A percentile compares a stretch with the other conserved stretches of the same genome.
Evolutionary conservation across 345 rosid species (phyloP).

Genomic region (Salix exigua): DNA sequence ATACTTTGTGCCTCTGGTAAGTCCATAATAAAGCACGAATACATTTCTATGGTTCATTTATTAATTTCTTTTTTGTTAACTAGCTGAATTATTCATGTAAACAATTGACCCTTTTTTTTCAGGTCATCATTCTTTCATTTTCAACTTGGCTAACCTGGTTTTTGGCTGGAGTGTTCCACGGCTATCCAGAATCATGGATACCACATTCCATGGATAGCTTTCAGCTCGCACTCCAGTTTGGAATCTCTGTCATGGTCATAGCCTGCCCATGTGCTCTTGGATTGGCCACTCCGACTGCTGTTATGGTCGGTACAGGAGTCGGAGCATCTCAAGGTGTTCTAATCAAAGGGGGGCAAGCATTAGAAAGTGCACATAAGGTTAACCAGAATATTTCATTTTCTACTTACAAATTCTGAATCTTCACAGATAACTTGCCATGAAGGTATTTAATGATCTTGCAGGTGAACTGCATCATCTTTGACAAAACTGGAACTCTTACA

Average conservation of each 20-base stretch:
- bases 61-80: not conserved
- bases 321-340: constrained; percentile 96
- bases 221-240: constrained; percentile 88
- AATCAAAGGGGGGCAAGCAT: constrained; percentile 95
- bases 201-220: constrained; percentile 94
- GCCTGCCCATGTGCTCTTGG: constrained; percentile 99
- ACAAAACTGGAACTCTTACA: constrained; percentile 97
- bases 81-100: too few relatives aligned
- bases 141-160: constrained; percentile 91
- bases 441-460: constrained; percentile 15
- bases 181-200: constrained; percentile 85
- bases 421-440: too few relatives aligned
- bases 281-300: constrained; percentile 96
- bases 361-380: constrained; percentile 86
- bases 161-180: constrained; percentile 71
- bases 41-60: not conserved
- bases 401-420: not conserved
- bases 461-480: constrained; percentile 90
- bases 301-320: constrained; percentile 98
- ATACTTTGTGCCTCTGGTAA: constrained; percentile 83
- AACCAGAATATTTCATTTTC: not conserved
- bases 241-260: constrained; percentile 95
- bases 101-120: not conserved
- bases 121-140: constrained; percentile 80
- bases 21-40: not conserved